Evolutionary conservation across 1,284 basidiomycete genomes (phyloP).

Genomic region (Stereum hirsutum): DNA sequence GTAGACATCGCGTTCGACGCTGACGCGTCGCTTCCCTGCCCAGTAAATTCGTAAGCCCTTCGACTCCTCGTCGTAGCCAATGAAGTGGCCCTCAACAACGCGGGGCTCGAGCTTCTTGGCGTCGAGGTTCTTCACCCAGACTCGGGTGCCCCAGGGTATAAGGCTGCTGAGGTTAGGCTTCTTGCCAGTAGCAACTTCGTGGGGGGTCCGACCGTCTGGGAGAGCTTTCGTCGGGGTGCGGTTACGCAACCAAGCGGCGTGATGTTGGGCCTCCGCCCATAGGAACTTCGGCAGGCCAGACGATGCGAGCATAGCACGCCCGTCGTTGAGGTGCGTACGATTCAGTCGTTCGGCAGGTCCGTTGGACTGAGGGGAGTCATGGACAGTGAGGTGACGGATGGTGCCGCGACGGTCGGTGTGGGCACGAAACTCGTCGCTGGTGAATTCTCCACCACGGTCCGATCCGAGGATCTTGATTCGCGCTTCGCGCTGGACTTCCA

Average conservation of each 20-base stretch:
- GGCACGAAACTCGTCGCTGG: constrained; percentile 13
- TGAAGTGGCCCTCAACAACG: constrained; percentile 17
- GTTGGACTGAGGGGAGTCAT: constrained; percentile 26
- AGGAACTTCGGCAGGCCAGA: constrained; percentile 14
- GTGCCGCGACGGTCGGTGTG: constrained; percentile 20
- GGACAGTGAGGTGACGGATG: constrained; percentile 19
- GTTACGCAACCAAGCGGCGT: constrained; percentile 23
- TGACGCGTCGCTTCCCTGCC: constrained; percentile 18
- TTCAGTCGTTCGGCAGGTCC: constrained; percentile 24
- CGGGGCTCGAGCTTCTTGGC: constrained; percentile 20
- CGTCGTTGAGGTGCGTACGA: constrained; percentile 11
- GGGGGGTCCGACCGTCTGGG: constrained; percentile 1
- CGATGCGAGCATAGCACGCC: constrained; percentile 7
- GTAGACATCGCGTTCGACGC: constrained; percentile 23
- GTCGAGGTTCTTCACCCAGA: constrained; percentile 7
- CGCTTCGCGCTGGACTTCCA: not conserved
- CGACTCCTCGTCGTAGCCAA: constrained; percentile 21
- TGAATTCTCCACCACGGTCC: constrained; percentile 2
- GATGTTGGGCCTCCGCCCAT: constrained; percentile 1
- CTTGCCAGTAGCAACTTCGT: not conserved
- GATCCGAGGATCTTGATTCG: not conserved
- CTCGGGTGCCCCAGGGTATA: constrained; percentile 7
- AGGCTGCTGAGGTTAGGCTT: constrained; percentile 2
- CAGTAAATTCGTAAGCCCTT: constrained; percentile 26
- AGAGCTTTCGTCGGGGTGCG: constrained; percentile 18